Evolutionary conservation across 176 grass and related monocot species (phyloP).

Genomic region (Panicum miliaceum): DNA sequence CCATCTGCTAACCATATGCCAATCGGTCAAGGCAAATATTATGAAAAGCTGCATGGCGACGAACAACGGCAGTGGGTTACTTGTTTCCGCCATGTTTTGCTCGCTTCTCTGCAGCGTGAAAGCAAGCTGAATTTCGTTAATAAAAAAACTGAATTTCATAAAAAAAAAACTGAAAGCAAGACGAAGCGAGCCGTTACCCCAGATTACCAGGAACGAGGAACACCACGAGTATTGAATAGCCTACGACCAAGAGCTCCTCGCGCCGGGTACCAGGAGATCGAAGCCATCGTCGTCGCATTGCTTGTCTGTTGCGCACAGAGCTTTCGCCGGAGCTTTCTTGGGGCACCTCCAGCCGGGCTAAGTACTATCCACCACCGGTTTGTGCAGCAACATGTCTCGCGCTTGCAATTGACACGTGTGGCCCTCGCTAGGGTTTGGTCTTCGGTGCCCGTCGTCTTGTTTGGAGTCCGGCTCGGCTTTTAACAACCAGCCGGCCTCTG

Average conservation of each 20-base stretch:
- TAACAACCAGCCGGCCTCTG: not conserved
- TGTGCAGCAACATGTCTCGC: slow-evolving; percentile 14
- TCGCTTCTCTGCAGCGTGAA: not conserved
- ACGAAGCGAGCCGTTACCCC: not conserved
- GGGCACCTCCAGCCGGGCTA: not conserved
- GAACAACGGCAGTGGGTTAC: not conserved
- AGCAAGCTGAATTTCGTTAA: too few species aligned
- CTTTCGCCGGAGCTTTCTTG: not conserved
- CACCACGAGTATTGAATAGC: not conserved
- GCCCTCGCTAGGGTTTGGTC: not conserved
- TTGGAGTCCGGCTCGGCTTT: slow-evolving; percentile 21
- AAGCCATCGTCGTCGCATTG: not conserved
- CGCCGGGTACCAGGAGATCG: not conserved
- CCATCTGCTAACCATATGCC: too few species aligned
- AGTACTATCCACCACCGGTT: not conserved
- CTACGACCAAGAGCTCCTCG: not conserved
- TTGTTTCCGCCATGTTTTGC: not conserved
- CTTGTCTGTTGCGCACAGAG: slow-evolving; percentile 13
- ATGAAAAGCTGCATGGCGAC: not conserved
- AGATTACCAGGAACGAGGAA: slow-evolving; percentile 10
- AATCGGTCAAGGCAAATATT: not conserved
- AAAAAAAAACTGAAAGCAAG: not conserved
- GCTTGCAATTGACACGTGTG: not conserved
- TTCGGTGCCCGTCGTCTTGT: slow-evolving; percentile 7
- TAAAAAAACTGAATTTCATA: too few species aligned